Conservation (phyloP, 129 eudicot genomes). For the Apium graveolens region DNA sequence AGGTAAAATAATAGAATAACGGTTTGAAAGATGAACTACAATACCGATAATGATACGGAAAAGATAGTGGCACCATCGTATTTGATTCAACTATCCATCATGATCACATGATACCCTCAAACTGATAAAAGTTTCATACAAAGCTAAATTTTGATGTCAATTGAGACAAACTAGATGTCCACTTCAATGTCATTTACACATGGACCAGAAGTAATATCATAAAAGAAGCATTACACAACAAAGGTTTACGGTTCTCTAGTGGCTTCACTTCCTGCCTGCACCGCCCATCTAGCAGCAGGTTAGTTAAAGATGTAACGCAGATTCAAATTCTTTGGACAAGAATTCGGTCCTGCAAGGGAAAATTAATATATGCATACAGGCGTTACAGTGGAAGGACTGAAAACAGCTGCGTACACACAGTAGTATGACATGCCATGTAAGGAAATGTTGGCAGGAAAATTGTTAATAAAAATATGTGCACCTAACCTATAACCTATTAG, state of each 20-base stretch:
- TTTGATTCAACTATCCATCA: background rate
- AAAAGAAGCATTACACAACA: background rate
- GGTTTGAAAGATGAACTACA: too few species aligned
- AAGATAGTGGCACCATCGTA: too few species aligned
- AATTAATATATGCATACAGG: background rate
- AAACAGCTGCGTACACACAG: background rate
- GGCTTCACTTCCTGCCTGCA: background rate
- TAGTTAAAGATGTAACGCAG: background rate
- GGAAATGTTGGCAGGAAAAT: too few species aligned
- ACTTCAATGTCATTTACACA: too few species aligned
- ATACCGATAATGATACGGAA: too few species aligned
- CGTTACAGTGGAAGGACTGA: background rate
- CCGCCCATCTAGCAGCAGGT: background rate
- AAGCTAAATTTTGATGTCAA: background rate
- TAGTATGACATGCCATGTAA: background rate
- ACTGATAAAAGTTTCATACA: background rate
- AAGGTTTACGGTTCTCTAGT: background rate
- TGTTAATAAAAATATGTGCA: too few species aligned
- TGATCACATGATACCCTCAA: background rate
- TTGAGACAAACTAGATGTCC: background rate
- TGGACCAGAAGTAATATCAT: too few species aligned
- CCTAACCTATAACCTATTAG: too few species aligned
- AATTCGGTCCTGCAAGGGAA: background rate
- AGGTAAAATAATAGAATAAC: too few species aligned
- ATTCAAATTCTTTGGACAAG: background rate